Conservation (phyloP, 2,329 filamentous ascomycete genomes). For the Exophiala bonariae region DNA sequence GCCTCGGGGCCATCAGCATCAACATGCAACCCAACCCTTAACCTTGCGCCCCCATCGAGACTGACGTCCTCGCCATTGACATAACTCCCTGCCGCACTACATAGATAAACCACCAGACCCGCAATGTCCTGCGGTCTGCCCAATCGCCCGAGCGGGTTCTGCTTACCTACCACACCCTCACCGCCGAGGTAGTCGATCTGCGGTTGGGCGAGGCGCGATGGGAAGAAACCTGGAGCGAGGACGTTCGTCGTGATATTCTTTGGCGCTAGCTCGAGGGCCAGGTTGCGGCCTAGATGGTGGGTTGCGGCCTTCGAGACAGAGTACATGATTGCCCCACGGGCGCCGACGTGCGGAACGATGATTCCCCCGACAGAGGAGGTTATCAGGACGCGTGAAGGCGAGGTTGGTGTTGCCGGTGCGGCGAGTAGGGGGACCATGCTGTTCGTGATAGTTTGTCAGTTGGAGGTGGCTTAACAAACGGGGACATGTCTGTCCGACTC, state of each 20-base stretch:
- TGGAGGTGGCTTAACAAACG: too few relatives aligned
- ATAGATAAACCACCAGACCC: conserved; percentile 68
- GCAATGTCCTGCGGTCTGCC: conserved; percentile 75
- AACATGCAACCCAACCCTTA: conserved; percentile 10
- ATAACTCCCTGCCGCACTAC: conserved; percentile 65
- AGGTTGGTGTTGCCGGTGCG: conserved; percentile 3
- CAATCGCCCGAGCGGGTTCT: conserved; percentile 67
- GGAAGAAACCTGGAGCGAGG: conserved; percentile 39
- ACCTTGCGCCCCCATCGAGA: conserved; percentile 56
- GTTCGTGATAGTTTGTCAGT: too few relatives aligned
- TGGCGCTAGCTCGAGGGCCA: conserved; percentile 41
- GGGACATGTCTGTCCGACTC: too few relatives aligned
- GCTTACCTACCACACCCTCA: conserved; percentile 31
- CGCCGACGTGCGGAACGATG: conserved; percentile 17
- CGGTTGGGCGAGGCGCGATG: conserved; percentile 15
- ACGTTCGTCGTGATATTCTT: conserved; percentile 41
- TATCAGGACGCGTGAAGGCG: conserved; percentile 16
- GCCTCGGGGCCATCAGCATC: conserved; percentile 1
- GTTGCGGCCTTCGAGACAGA: conserved; percentile 41
- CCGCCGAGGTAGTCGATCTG: conserved; percentile 20
- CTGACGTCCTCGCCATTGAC: conserved; percentile 66
- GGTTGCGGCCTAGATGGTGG: conserved; percentile 38
- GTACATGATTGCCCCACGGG: conserved; percentile 29
- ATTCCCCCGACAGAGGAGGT: conserved; percentile 18
- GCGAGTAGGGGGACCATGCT: conserved; percentile 17